Base-by-base conservation (phyloP, 345 rosid genomes). In the Populus deltoides region DNA sequence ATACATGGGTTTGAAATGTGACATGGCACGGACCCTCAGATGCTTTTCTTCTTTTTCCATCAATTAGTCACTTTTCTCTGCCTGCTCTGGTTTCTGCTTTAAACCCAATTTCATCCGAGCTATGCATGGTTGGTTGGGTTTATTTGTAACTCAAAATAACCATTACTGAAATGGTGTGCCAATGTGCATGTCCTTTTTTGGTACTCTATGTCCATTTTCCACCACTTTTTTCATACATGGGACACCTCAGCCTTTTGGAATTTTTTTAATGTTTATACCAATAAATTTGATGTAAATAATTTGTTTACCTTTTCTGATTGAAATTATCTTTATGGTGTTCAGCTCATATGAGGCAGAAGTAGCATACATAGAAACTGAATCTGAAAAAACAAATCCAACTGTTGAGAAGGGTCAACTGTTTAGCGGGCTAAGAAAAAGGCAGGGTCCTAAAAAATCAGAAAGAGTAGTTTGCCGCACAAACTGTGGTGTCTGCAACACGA, bases 341-440 rank as follows among this genome's bases (percentile, higher is more conserved):
- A 91, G 97, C 82, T 87, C 92, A 33, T 92, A 95, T 43, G 98
- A 93, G 79, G 97, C 97, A 79, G 99, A 95, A 85, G 86, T 95
- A 84, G 84, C 90, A 70, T 93, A 81, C 77, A 81, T 91, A 71
- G 92, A 88, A 79, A 80, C 85, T 79, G 89, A 87, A 79, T 62
- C 94, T 68, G 94, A 85, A 75, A 85, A 86, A 59, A 15, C 61
- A 43, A 81, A 70, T 70, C 67, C 85, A 68, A 57, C 47, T 27
- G 35, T 81, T 35, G 86, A 77, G 75, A 84, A 76, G 69, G 83
- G 88, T 38, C 72, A 72, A 70, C 36, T 47, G 59, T 63, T 76
- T 75, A 77, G 75, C 80, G 83, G 81, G 79, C 75, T 84, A 2
- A 85, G 75, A 86, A 81, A 81, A 27, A 79, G 81, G 47, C 77